Percentiles rank a stretch among this genome's conserved stretches.
Evolutionary conservation across 257 asterid genomes (phyloP).

Genomic region (Nicotiana tabacum): DNA sequence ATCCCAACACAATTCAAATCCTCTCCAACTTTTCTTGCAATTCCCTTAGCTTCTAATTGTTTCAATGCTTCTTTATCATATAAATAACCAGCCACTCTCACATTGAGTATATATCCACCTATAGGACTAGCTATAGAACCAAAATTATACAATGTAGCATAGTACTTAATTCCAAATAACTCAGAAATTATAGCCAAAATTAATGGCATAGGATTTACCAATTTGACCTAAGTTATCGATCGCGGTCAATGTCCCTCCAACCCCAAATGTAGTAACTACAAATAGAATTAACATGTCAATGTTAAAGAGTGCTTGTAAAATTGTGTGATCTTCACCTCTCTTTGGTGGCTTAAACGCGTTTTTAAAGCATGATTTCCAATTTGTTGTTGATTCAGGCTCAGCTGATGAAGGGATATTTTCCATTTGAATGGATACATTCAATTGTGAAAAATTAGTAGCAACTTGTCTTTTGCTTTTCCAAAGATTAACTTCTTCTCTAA

Average conservation of each 20-base stretch:
- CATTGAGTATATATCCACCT: constrained; percentile 38
- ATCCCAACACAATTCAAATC: constrained; percentile 32
- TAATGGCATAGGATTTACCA: constrained; percentile 41
- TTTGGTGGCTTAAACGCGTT: constrained; percentile 32
- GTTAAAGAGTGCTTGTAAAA: constrained; percentile 48
- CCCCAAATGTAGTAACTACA: constrained; percentile 29
- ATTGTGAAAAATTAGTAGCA: not conserved
- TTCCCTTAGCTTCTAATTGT: constrained; percentile 29
- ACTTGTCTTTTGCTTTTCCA: constrained; percentile 14
- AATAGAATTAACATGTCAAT: constrained; percentile 46
- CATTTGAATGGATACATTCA: not conserved
- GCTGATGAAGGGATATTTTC: not conserved
- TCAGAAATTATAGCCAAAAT: constrained; percentile 47
- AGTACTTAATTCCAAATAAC: constrained; percentile 42
- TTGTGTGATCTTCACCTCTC: constrained; percentile 46
- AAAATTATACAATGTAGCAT: constrained; percentile 31
- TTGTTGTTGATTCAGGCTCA: not conserved
- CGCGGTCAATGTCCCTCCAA: constrained; percentile 53
- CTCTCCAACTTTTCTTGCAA: constrained; percentile 20
- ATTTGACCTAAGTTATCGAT: constrained; percentile 58
- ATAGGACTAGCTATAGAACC: constrained; percentile 38
- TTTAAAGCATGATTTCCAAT: constrained; percentile 6
- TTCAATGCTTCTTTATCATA: constrained; percentile 39
- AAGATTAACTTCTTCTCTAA: constrained; percentile 19
- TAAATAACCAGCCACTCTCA: constrained; percentile 31